Conservation (phyloP, 257 asterid genomes). For the Rauvolfia tetraphylla region DNA sequence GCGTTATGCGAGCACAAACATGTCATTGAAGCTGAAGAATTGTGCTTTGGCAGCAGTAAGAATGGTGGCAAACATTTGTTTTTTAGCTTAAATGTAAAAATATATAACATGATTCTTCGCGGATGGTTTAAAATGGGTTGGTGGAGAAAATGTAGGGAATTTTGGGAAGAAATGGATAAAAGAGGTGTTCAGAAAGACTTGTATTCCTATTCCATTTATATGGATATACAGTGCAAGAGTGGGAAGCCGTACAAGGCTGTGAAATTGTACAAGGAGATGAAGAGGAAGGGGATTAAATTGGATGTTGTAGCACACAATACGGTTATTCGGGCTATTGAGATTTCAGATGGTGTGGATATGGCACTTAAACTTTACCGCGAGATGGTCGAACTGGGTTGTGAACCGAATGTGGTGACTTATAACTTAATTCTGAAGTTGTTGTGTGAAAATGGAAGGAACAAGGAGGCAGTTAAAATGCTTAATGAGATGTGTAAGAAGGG, state of each 20-base stretch:
- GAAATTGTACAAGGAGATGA: constrained; percentile 82
- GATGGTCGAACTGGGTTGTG: constrained; percentile 70
- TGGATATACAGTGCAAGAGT: constrained; percentile 84
- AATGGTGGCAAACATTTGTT: constrained; percentile 24
- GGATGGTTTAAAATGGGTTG: constrained; percentile 83
- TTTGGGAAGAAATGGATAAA: constrained; percentile 91
- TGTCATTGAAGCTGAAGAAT: constrained; percentile 85
- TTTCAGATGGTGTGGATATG: constrained; percentile 69
- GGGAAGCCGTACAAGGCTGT: constrained; percentile 88
- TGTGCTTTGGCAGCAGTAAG: constrained; percentile 50
- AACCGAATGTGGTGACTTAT: constrained; percentile 65
- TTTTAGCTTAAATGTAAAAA: constrained; percentile 44
- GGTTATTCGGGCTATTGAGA: constrained; percentile 69
- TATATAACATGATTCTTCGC: constrained; percentile 68
- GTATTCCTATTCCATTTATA: constrained; percentile 73
- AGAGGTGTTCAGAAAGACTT: constrained; percentile 67
- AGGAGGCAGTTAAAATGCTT: constrained; percentile 60
- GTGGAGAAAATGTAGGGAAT: constrained; percentile 83
- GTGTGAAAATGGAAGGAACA: constrained; percentile 77
- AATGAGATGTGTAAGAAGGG: constrained; percentile 58
- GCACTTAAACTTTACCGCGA: constrained; percentile 63
- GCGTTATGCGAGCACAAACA: constrained; percentile 86
- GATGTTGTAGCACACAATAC: constrained; percentile 86
- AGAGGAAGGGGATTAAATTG: constrained; percentile 53
- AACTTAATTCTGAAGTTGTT: constrained; percentile 73